Evolutionary conservation across 139 green algal species (phyloP).

Genomic region (Yamagishiella unicocca): DNA sequence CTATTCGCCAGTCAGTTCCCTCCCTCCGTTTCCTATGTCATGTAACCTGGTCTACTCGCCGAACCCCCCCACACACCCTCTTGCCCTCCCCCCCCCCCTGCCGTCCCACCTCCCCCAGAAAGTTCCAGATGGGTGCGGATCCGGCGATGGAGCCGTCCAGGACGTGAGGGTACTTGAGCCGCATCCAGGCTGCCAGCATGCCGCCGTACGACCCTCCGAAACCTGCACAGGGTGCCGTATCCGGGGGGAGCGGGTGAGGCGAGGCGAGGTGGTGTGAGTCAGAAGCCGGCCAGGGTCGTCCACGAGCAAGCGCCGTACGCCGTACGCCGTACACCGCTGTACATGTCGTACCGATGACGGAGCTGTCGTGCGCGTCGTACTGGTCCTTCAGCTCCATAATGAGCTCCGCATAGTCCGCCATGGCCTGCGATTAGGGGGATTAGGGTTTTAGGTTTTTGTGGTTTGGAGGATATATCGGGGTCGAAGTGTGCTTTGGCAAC

Average conservation of each 20-base stretch:
- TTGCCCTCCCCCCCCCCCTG: neutral
- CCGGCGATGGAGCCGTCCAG: slow-evolving; percentile 89
- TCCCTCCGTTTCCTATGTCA: too few species aligned
- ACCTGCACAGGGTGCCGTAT: too few species aligned
- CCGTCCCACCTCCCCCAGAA: slow-evolving; percentile 67
- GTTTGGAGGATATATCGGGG: too few species aligned
- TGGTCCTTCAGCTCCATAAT: slow-evolving; percentile 65
- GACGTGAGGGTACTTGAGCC: slow-evolving; percentile 87
- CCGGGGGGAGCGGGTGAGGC: too few species aligned
- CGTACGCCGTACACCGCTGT: too few species aligned
- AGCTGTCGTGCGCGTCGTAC: slow-evolving; percentile 41
- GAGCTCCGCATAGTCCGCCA: slow-evolving; percentile 86
- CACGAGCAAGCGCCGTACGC: too few species aligned
- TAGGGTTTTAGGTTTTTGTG: too few species aligned
- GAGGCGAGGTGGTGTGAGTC: too few species aligned
- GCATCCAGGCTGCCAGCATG: slow-evolving; percentile 88
- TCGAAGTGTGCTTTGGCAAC: too few species aligned
- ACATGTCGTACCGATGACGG: slow-evolving; percentile 67
- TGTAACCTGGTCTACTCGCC: neutral
- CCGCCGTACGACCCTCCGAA: slow-evolving; percentile 93
- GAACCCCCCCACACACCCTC: neutral
- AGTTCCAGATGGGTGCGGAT: slow-evolving; percentile 94
- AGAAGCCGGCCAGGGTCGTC: too few species aligned
- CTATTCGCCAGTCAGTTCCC: too few species aligned
- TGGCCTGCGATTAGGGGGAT: slow-evolving; percentile 59